These are phyloP conservation scores for Mycosphaerelloides madeirae DNA, from an alignment of 2,329 filamentous ascomycete genomes.

Conservation along the genomic window DNA sequence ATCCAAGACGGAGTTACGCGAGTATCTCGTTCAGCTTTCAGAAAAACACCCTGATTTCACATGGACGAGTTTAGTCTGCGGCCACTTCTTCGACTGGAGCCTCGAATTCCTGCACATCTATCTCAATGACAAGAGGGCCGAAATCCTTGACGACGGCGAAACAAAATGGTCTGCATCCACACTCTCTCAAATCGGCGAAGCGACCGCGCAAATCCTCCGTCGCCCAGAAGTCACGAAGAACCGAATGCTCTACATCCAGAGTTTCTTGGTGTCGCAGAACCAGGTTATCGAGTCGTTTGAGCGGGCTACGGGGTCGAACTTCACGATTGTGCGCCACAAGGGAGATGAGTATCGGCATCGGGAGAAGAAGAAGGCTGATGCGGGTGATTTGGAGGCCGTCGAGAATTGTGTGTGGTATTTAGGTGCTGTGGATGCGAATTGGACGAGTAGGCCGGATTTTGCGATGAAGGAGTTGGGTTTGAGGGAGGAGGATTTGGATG, in stretches of 20 bases:
- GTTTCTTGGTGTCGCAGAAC: constrained; percentile 55
- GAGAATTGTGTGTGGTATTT: constrained; percentile 31
- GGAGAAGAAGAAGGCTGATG: constrained; percentile 34
- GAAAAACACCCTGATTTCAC: constrained; percentile 41
- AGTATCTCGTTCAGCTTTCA: constrained; percentile 47
- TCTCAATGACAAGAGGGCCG: constrained; percentile 45
- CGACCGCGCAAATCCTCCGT: constrained; percentile 49
- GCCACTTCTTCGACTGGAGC: constrained; percentile 60
- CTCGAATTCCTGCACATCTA: constrained; percentile 54
- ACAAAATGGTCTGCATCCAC: constrained; percentile 50
- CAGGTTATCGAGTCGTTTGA: constrained; percentile 53
- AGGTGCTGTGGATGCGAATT: constrained; percentile 30
- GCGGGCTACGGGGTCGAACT: constrained; percentile 47
- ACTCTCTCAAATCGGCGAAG: constrained; percentile 48
- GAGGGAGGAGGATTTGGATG: constrained; percentile 37
- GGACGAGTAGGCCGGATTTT: constrained; percentile 33
- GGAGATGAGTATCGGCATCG: constrained; percentile 29
- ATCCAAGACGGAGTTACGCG: constrained; percentile 46
- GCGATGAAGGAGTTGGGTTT: constrained; percentile 41
- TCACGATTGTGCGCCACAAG: constrained; percentile 42
- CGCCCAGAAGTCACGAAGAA: constrained; percentile 52
- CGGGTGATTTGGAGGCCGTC: constrained; percentile 31
- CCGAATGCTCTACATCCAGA: constrained; percentile 54
- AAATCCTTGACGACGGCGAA: constrained; percentile 55
- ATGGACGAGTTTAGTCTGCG: constrained; percentile 58